Evolutionary conservation across 306 rosid species (phyloP), one percentile per base, ranked within the genome.

Genomic region (Abrus precatorius): DNA sequence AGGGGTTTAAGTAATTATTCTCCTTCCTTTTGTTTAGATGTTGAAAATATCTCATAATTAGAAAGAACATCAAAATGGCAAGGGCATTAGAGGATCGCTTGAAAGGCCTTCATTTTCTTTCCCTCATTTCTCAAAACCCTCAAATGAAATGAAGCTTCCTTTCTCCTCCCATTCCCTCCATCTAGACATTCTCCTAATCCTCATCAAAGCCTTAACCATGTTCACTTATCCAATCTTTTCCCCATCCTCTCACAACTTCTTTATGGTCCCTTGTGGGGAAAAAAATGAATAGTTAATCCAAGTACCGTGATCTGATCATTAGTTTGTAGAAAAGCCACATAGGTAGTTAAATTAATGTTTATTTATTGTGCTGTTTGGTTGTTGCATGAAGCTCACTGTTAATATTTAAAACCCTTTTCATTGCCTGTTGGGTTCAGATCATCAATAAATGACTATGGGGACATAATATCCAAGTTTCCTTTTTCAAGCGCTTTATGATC

Each of bases 401-500:
- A 44, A 57, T 33, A 79, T 59, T 43, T 65, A 32, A 48, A 74
- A 74, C 41, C 57, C 45, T 28, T 77, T 65, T 10, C 64, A 29
- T 41, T 10, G 45, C 48, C 54, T 53, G 10, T 72, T 63, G 55
- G 62, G 76, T 63, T 55, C 54, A 28, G 14, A 29, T 72, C 48
- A 41, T 61, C 40, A 68, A 6, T 45, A 40, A 28, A 62, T 69
- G 69, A 55, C 38, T 38, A 64, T 62, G 56, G 45, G 38, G 28
- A 65, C 40, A 55, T 32, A 38, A 7, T 40, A n/a, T 79, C 65
- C 32, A 59, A 47, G 60, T 45, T 67, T 14, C 40, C 54, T 67
- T 56, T 64, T 63, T 72, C 76, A 64, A 72, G n/a, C 20, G 5
- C 36, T 76, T 67, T 74, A 68, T 50, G 49, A 67, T 40, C 34